phyloP scores from a whole-genome alignment of 441 rosid genomes.

The Metrosideros polymorpha region DNA sequence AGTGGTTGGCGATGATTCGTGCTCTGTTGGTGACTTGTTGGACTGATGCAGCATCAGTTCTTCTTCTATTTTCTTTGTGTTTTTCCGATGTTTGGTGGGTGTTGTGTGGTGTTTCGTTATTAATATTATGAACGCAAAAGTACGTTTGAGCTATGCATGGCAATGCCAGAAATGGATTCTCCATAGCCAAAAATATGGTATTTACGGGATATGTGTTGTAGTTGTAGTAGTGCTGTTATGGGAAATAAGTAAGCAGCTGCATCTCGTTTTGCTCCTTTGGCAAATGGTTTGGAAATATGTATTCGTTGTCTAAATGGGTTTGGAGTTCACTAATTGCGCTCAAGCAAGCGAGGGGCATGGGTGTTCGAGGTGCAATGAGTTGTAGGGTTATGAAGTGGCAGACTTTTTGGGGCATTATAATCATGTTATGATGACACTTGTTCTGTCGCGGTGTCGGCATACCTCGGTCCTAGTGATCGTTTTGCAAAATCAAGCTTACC shows the following conservation, averaged over 20 bases:
- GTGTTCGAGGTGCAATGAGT: background rate
- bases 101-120: background rate
- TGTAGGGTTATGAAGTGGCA: background rate
- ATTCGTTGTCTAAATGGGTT: background rate
- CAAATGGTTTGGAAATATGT: background rate
- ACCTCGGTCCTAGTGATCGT: background rate
- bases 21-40: background rate
- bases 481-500: background rate
- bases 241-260: background rate
- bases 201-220: background rate
- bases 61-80: background rate
- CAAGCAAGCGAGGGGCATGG: background rate
- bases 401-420: background rate
- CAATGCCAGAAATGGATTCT: background rate
- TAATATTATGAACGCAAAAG: background rate
- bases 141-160: background rate
- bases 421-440: background rate
- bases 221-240: background rate
- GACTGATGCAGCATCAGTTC: background rate
- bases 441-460: background rate
- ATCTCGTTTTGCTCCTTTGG: background rate
- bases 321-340: background rate
- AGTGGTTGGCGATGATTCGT: background rate
- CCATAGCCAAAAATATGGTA: background rate
- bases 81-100: background rate